Conservation (phyloP, 371 early-diverging fungal species). For the Haplosporangium sp. region DNA sequence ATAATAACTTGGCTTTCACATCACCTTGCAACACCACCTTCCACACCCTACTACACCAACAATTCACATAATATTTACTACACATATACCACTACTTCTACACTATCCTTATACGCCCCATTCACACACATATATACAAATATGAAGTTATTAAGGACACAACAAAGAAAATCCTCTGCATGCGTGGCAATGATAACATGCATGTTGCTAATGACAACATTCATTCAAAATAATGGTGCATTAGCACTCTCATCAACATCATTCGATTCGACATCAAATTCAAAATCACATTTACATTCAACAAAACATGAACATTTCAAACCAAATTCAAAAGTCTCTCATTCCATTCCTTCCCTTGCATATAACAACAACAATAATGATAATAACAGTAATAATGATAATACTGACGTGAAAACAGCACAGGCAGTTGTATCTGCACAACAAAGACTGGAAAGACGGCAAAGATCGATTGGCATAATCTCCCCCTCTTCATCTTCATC, state of each 20-base stretch:
- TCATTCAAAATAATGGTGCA: conserved; percentile 3
- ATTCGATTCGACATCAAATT: background rate
- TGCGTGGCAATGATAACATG: conserved; percentile 1
- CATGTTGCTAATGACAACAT: background rate
- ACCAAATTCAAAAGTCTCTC: background rate
- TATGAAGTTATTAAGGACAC: conserved; percentile 4
- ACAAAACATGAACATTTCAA: background rate
- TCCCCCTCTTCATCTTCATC: background rate
- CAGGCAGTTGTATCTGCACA: background rate
- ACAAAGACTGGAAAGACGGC: conserved; percentile 1
- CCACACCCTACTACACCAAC: too few species aligned
- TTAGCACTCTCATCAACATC: background rate
- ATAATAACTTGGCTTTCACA: too few species aligned
- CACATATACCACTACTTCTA: background rate
- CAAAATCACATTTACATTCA: conserved; percentile 6
- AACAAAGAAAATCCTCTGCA: background rate
- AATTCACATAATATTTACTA: background rate
- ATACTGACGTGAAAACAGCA: background rate
- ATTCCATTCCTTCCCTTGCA: conserved; percentile 8
- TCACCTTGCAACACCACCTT: too few species aligned
- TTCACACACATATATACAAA: background rate
- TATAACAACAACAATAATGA: background rate
- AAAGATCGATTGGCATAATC: background rate
- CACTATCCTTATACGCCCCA: background rate
- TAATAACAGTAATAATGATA: background rate